Percentiles rank a stretch among this genome's conserved stretches.
Conservation (phyloP, 352 stramenopile genomes). For the Phytopythium helicoides region DNA sequence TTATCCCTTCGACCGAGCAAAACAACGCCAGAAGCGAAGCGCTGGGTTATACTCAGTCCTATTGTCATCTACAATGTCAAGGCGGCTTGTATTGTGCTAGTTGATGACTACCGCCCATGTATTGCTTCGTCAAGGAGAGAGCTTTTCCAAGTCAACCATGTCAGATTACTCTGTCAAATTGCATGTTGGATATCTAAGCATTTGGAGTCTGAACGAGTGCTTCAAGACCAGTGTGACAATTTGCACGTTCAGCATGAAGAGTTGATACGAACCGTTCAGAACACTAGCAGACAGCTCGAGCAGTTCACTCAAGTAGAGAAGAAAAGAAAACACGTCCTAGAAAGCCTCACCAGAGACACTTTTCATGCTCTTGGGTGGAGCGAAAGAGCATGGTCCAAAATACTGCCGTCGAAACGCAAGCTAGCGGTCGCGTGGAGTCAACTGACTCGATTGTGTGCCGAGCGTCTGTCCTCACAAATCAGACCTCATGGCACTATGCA, state of each 20-base stretch:
- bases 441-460: neutral
- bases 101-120: neutral
- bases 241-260: neutral
- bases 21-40: neutral
- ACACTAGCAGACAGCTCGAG: too few relatives aligned
- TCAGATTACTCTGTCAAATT: neutral
- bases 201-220: neutral
- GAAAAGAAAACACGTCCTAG: neutral
- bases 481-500: neutral
- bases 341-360: neutral
- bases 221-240: neutral
- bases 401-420: neutral
- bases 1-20: neutral
- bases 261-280: too few relatives aligned
- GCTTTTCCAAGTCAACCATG: neutral
- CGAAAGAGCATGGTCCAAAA: conserved; percentile 1
- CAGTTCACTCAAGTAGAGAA: too few relatives aligned
- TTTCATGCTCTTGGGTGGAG: neutral
- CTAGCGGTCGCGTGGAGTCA: neutral
- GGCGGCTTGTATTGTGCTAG: neutral
- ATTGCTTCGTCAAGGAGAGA: neutral
- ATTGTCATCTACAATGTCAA: neutral
- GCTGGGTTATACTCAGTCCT: neutral
- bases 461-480: neutral
- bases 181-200: neutral